phyloP scores from a whole-genome alignment of 371 early-diverging fungal genomes.

The Syncephalastrum contaminatum region DNA sequence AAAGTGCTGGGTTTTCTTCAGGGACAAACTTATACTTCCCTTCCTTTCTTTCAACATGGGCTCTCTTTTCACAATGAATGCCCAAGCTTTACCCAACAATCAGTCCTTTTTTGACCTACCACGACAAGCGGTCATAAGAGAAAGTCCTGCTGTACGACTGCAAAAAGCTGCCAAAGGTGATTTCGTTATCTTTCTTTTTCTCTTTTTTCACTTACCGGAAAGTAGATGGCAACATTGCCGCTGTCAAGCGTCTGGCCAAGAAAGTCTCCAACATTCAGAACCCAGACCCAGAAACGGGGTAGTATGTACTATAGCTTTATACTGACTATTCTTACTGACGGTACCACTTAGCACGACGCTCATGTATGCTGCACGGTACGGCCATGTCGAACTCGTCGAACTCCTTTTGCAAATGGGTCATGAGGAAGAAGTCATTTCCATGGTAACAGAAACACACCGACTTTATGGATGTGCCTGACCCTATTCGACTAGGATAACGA shows the following conservation, averaged over 20 bases:
- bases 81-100: not conserved
- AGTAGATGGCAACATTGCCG: conserved; percentile 49
- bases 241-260: conserved; percentile 43
- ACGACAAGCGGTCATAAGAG: conserved; percentile 42
- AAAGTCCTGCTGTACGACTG: conserved; percentile 38
- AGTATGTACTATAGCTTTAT: conserved; percentile 20
- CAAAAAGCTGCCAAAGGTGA: conserved; percentile 48
- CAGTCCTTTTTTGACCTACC: conserved; percentile 40
- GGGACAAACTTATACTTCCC: no score
- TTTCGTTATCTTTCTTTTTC: not conserved
- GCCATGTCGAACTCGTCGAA: conserved; percentile 45
- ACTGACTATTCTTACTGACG: not conserved
- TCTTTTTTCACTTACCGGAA: not conserved
- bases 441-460: conserved; percentile 23
- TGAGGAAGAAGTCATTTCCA: conserved; percentile 51
- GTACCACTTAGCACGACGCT: conserved; percentile 35
- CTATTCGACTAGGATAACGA: conserved; percentile 34
- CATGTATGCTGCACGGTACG: conserved; percentile 46
- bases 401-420: conserved; percentile 42
- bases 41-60: no score
- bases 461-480: not conserved
- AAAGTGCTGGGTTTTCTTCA: no score
- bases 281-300: conserved; percentile 50
- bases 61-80: no score
- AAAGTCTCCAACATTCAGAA: conserved; percentile 49